phyloP scores from a whole-genome alignment of 371 early-diverging fungal genomes.

The Nematocida minor region DNA sequence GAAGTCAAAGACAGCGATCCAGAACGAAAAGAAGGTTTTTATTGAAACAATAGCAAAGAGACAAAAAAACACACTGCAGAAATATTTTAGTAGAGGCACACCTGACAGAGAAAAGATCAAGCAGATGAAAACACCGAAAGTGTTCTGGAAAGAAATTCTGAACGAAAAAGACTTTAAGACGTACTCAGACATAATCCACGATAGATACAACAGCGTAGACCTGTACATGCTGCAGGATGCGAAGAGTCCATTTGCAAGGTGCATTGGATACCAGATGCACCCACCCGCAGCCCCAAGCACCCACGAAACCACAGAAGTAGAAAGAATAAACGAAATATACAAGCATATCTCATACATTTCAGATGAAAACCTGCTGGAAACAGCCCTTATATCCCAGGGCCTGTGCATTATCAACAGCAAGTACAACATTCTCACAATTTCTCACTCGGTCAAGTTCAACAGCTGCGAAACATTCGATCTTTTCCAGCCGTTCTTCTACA shows the following conservation, averaged over 20 bases:
- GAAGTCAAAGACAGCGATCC: neutral
- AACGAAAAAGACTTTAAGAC: neutral
- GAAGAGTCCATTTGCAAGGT: neutral
- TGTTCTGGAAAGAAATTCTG: neutral
- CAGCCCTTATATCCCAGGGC: neutral
- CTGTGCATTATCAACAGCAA: neutral
- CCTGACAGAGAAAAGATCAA: neutral
- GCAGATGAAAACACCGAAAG: neutral
- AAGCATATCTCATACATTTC: slow-evolving; percentile 17
- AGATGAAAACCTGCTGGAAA: slow-evolving; percentile 40
- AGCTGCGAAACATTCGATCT: slow-evolving; percentile 13
- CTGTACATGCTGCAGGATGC: neutral
- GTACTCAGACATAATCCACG: neutral
- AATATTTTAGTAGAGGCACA: neutral
- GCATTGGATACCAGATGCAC: slow-evolving; percentile 1
- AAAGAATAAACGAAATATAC: neutral
- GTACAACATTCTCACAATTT: slow-evolving; percentile 18
- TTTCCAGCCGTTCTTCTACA: slow-evolving; percentile 15
- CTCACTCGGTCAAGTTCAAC: slow-evolving; percentile 12
- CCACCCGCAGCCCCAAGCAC: no score
- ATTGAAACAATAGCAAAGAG: neutral
- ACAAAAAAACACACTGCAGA: neutral
- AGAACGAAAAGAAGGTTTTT: neutral
- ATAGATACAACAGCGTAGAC: neutral
- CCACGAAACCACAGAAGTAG: neutral